A percentile compares a stretch with the other conserved stretches of the same genome.
phyloP scores from a whole-genome alignment of 1,284 basidiomycete species.

The Sporisorium sorghi region DNA sequence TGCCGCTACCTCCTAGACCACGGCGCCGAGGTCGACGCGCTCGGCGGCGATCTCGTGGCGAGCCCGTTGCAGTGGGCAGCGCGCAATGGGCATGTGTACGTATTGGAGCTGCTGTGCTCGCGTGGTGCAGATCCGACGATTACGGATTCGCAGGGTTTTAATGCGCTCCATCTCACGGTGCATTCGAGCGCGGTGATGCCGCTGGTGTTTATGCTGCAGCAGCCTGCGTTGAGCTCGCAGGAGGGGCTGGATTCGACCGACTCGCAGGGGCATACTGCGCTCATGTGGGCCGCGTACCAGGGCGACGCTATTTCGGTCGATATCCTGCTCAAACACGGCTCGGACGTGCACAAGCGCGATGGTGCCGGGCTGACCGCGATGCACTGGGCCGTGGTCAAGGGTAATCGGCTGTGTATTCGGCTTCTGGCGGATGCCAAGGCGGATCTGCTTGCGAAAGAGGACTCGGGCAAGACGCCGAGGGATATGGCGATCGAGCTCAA shows the following conservation, averaged over 20 bases:
- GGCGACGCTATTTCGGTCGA: conserved; percentile 96
- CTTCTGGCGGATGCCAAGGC: conserved; percentile 86
- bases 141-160: conserved; percentile 93
- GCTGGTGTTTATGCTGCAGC: conserved; percentile 82
- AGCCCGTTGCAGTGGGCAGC: conserved; percentile 99
- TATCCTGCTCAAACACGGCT: conserved; percentile 86
- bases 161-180: conserved; percentile 91
- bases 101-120: conserved; percentile 88
- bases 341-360: conserved; percentile 81
- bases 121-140: conserved; percentile 93
- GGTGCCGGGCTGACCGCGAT: conserved; percentile 86
- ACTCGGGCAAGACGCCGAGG: conserved; percentile 84
- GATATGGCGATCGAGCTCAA: conserved; percentile 92
- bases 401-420: conserved; percentile 85
- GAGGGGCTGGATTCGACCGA: conserved; percentile 72
- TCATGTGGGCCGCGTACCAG: conserved; percentile 99
- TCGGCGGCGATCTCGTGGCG: conserved; percentile 93
- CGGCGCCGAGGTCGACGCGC: conserved; percentile 93
- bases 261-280: conserved; percentile 88
- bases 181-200: conserved; percentile 96
- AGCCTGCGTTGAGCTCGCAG: conserved; percentile 75
- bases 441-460: conserved; percentile 83
- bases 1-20: conserved; percentile 77
- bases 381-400: conserved; percentile 99
- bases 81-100: conserved; percentile 90